A percentile compares a stretch with the other conserved stretches of the same genome.
These are phyloP conservation scores for Inga laurina DNA, from an alignment of 306 rosid genomes.

Conservation along the genomic window DNA sequence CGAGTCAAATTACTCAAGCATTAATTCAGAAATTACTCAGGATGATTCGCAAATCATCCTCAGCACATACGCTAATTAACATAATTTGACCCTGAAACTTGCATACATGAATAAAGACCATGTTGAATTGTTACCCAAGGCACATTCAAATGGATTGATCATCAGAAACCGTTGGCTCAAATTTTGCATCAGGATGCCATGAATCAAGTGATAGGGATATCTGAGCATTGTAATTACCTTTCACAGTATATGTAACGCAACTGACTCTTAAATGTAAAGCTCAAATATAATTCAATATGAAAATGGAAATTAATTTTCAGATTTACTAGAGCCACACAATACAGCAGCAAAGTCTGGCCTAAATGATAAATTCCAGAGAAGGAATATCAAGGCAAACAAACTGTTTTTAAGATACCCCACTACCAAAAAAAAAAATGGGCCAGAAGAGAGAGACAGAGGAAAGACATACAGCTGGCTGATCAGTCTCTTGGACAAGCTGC, in stretches of 20 bases:
- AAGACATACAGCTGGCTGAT: slow-evolving; percentile 87
- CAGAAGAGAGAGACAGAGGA: neutral
- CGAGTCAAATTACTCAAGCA: neutral
- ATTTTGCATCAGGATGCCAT: neutral
- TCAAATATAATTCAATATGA: neutral
- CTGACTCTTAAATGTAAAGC: neutral
- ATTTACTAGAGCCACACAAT: neutral
- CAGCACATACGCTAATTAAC: neutral
- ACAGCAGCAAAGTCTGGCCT: neutral
- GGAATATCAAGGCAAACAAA: neutral
- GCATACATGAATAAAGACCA: neutral
- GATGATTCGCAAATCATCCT: neutral
- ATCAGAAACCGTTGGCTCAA: neutral
- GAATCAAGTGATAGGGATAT: neutral
- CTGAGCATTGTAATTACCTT: neutral
- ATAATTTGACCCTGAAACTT: neutral
- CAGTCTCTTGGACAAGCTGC: slow-evolving; percentile 98
- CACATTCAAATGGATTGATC: neutral
- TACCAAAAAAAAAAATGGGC: neutral
- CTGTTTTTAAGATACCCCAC: neutral
- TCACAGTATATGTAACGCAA: neutral
- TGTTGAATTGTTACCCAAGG: neutral
- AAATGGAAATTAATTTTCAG: neutral
- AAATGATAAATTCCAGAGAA: neutral
- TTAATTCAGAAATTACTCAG: neutral